Base-by-base conservation (phyloP, 2,329 filamentous ascomycete species). In the Phialophora macrospora region DNA sequence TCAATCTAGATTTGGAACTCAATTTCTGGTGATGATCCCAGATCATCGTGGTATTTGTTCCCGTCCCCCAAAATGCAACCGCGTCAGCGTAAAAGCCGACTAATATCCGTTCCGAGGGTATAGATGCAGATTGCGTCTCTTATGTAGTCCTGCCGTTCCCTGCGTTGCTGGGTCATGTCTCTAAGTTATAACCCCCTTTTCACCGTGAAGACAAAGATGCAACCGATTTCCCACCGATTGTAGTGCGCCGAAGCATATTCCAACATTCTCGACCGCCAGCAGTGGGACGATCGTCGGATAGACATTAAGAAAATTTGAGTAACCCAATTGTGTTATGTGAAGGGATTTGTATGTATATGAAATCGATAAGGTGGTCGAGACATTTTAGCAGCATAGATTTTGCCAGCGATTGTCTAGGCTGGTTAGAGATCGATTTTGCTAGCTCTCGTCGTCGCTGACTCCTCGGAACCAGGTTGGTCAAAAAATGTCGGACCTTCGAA, bases 61-160 rank as follows among this genome's bases (percentile, higher is more conserved):
- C 38, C 48, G 4, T 51, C 14, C 48, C 48, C 32, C 9, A 34
- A 17, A 51, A 51, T 51, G 48, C 48, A 51, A 51, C 20, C 22
- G 7, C 2, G 48, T 51, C 48, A 22, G 20, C 48, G 9, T 51
- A 11, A 26, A 26, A 51, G 48, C 48, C 14, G 48, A 51, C 24
- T 28, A 14, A 14, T 28, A 22, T 51, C 20, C 14, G 24, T 51
- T 26, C 48, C 48, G 3, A n/a, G 22, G 48, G 48, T 51, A 51
- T 51, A 51, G 26, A 51, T 51, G 48, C 48, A 51, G 24, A 51
- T 51, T 51, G 20, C 48, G 24, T 51, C 48, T 51, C 8, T 4
- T 51, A 44, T 44, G 14, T 51, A 51, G 20, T 22, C 20, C 7
- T 22, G 20, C 48, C 48, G 20, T 51, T 51, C 48, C 48, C 48